These are phyloP conservation scores for Mimosa pudica DNA, from an alignment of 306 rosid species.

Conservation along the genomic window DNA sequence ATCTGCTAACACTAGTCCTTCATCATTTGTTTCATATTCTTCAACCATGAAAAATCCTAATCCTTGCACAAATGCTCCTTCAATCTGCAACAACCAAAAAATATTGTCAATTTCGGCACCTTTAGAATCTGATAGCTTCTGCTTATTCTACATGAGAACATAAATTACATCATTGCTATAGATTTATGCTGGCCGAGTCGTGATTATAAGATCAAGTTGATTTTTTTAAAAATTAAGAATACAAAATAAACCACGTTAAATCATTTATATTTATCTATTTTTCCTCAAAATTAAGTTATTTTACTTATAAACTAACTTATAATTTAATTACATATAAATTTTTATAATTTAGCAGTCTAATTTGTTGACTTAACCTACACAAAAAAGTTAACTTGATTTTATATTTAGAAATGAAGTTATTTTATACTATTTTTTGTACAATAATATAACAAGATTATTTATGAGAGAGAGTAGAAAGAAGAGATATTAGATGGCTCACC, in stretches of 20 bases:
- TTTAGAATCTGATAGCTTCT: slow-evolving; percentile 18
- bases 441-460: not conserved
- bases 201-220: no score
- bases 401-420: not conserved
- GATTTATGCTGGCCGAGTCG: no score
- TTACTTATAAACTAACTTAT: no score
- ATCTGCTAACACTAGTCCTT: slow-evolving; percentile 66
- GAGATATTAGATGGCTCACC: slow-evolving; percentile 40
- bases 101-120: not conserved
- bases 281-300: no score
- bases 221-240: no score
- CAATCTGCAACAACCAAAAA: slow-evolving; percentile 65
- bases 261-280: no score
- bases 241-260: no score
- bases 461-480: slow-evolving; percentile 3
- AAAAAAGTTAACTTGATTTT: no score
- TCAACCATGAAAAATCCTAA: slow-evolving; percentile 89
- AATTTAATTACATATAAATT: no score
- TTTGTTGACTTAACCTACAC: no score
- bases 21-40: slow-evolving; percentile 62
- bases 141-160: not conserved
- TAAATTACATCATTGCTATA: not conserved
- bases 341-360: no score
- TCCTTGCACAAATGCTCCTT: slow-evolving; percentile 95
- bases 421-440: not conserved